A percentile compares a stretch with the other conserved stretches of the same genome.
Evolutionary conservation across 331 rosid species (phyloP).

Genomic region (Phaseolus coccineus): DNA sequence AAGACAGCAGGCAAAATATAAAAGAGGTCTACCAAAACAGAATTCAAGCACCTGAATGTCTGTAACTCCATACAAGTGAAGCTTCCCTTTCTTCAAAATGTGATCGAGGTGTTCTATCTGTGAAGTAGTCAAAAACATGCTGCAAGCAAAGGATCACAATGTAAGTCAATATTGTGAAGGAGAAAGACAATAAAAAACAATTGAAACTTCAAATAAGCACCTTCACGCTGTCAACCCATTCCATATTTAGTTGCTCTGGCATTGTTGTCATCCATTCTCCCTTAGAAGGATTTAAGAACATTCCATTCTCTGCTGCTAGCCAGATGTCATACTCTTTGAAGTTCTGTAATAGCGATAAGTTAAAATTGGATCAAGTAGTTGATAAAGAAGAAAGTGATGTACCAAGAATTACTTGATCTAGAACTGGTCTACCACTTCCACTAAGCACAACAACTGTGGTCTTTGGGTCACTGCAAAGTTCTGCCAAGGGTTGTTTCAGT

Average conservation of each 20-base stretch:
- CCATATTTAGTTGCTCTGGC: conserved; percentile 98
- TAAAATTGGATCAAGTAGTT: conserved; percentile 42
- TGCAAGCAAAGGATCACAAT: conserved; percentile 50
- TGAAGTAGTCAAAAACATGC: conserved; percentile 95
- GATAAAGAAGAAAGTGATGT: conserved; percentile 37
- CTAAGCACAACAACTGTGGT: conserved; percentile 94
- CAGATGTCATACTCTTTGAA: conserved; percentile 82
- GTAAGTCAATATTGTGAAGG: conserved; percentile 42
- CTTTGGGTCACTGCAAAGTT: conserved; percentile 73
- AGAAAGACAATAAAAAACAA: conserved; percentile 37
- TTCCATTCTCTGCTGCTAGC: conserved; percentile 99
- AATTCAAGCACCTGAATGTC: conserved; percentile 75
- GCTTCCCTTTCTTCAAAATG: conserved; percentile 74
- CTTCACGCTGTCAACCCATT: conserved; percentile 93
- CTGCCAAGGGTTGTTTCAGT: conserved; percentile 66
- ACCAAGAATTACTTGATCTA: conserved; percentile 69
- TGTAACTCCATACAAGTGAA: conserved; percentile 98
- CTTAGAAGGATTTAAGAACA: conserved; percentile 77
- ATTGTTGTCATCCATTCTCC: conserved; percentile 99
- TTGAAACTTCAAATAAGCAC: conserved; percentile 49
- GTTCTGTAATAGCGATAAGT: conserved; percentile 65
- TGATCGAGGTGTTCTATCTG: conserved; percentile 93
- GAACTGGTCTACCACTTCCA: conserved; percentile 77
- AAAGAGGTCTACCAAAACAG: conserved; percentile 20
- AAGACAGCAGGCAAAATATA: conserved; percentile 30